Percentiles rank a stretch among this genome's conserved stretches.
Conservation (phyloP, 2,329 filamentous ascomycete species). For the Daldinia sp. region DNA sequence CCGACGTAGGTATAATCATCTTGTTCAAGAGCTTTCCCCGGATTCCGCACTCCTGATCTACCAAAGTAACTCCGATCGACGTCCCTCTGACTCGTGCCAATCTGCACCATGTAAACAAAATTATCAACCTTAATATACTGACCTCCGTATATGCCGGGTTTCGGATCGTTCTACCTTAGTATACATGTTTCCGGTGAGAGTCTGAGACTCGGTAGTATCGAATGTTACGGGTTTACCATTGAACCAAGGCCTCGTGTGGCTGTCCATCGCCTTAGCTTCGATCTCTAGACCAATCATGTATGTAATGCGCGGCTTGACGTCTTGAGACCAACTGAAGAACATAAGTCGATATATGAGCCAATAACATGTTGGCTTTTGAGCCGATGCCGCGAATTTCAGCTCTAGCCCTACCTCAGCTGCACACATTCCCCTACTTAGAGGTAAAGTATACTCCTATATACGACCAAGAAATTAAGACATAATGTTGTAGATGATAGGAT, state of each 20-base stretch:
- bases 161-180: constrained; percentile 36
- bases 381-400: not conserved
- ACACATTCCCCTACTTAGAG: not conserved
- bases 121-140: constrained; percentile 29
- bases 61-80: constrained; percentile 36
- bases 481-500: not conserved
- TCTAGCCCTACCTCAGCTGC: not conserved
- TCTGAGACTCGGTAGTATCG: constrained; percentile 28
- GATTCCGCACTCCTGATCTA: not conserved
- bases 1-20: not conserved
- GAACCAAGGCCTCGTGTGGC: constrained; percentile 37
- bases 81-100: constrained; percentile 31
- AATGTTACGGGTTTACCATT: constrained; percentile 39
- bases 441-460: constrained; percentile 11
- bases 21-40: not conserved
- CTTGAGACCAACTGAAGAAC: constrained; percentile 32
- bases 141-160: constrained; percentile 40
- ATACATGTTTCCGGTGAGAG: constrained; percentile 35
- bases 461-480: not conserved
- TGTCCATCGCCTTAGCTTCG: constrained; percentile 29
- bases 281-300: constrained; percentile 40
- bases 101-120: constrained; percentile 41
- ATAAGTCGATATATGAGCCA: constrained; percentile 11
- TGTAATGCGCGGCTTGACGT: constrained; percentile 20
- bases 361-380: constrained; percentile 5